Evolutionary conservation across 176 grass and related monocot genomes (phyloP).

Genomic region (Oropetium thomaeum): DNA sequence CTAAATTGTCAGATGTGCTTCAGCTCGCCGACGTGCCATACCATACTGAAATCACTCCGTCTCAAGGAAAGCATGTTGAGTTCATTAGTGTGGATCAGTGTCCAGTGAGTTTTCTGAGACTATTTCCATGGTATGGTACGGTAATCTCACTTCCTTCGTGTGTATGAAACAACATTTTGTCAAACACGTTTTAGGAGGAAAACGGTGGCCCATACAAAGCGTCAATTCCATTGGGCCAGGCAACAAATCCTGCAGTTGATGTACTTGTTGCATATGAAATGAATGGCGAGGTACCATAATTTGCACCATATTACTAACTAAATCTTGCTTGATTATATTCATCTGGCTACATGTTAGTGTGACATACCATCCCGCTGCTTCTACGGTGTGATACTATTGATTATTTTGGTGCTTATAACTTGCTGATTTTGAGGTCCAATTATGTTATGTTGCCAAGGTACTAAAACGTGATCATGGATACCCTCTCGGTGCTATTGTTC

Average conservation of each 20-base stretch:
- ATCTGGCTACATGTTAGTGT: neutral
- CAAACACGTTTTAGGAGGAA: conserved; percentile 60
- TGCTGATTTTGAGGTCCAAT: conserved; percentile 7
- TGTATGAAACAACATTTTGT: neutral
- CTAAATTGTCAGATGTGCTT: conserved; percentile 64
- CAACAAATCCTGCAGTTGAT: conserved; percentile 68
- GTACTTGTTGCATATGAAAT: conserved; percentile 89
- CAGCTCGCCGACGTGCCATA: conserved; percentile 44
- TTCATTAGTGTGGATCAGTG: conserved; percentile 64
- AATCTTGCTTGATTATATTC: neutral
- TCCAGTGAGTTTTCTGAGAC: conserved; percentile 40
- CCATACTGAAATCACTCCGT: conserved; percentile 37
- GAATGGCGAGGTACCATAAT: conserved; percentile 62
- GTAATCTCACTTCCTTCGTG: neutral
- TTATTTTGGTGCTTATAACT: neutral
- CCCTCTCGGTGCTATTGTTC: conserved; percentile 57
- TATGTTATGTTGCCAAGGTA: conserved; percentile 28
- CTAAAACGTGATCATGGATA: conserved; percentile 70
- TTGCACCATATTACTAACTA: neutral
- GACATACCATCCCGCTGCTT: neutral
- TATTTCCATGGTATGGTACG: neutral
- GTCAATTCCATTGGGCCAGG: conserved; percentile 64
- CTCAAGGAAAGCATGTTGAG: conserved; percentile 58
- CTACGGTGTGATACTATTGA: neutral
- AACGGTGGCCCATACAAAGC: conserved; percentile 83